Base-by-base conservation (phyloP, 805 yeast species). In the Ogataea wickerhamii region DNA sequence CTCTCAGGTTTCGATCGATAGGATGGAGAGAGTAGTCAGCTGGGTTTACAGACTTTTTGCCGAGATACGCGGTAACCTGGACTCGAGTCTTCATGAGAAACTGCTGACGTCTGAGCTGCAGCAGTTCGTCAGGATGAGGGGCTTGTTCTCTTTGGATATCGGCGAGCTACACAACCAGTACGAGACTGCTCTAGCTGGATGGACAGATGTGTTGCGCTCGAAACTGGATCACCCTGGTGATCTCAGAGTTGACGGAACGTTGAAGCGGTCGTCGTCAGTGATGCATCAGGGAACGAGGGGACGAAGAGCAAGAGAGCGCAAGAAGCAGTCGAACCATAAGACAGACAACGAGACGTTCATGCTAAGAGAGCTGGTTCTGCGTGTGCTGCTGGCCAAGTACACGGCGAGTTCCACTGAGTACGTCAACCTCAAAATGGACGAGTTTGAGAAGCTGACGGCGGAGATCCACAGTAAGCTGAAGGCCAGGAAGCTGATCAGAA, bases 21-120 rank as follows among this genome's bases (percentile, higher is more conserved):
- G 45, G 16, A 19, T 47, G 21, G 51, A 50, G 29, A 34, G 55
- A 22, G 37, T 44, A 16, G 36, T 48, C n/a, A 38, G 48, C 31
- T 50, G 55, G 55, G 44, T 46, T 4, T 50, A 43, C 39, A 48
- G 38, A 33, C 31, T 48, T 5, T 43, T 46, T 33, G 36, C 30
- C 3, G 21, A 28, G 8, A 32, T 48, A 4, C 30, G 45, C 29
- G 12, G 18, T 6, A 34, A 31, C 14, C 30, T 46, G 11, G 32
- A 36, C 17, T 28, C 36, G 12, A 19, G 31, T 5, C 23, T 28
- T 2, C 49, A 44, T 10, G 18, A 36, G 6, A 23, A 28, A 18
- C 32, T 47, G 18, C 21, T 30, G 12, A 44, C 37, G 1, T 20
- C 34, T 4, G 48, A 44, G 25, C 35, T 48, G n/a, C 20, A 30